Base-by-base conservation (phyloP, 345 rosid species). In the Iberis pinnata region DNA sequence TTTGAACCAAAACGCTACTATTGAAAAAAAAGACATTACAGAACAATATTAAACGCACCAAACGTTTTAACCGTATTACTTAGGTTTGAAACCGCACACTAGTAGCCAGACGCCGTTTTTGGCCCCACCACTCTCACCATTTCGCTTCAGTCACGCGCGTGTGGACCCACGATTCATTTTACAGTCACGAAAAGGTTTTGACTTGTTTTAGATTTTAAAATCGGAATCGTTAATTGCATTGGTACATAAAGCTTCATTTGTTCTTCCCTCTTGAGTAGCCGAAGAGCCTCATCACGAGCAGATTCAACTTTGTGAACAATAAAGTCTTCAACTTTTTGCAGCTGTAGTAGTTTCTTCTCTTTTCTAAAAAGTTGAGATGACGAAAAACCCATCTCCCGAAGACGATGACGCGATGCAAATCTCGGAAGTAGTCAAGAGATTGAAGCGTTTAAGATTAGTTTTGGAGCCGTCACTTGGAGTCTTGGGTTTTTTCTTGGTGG, bases 381-480 rank as follows among this genome's bases (percentile, higher is more conserved):
- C 76, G 18, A 76, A 74, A 68, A 67, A 27, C 36, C 66, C 69
- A 48, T 53, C 75, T 67, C 74, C 36, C 35, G 72, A 69, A 56
- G 75, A 73, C 50, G 64, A 71, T 52, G 81, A 64, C 68, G 63
- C 69, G n/a, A 58, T 69, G 69, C 73, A 71, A 19, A 43, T 60
- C 29, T 59, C 41, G 12, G 81, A 77, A 25, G 59, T 69, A 43
- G 67, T 53, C 18, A 77, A 76, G 77, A 76, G 78, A 74, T 60
- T 89, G 69, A 84, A 80, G 74, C 82, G 90, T 16, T 66, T 76
- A n/a, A 70, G 75, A 62, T 74, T 76, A 38, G 70, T 70, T 0
- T 39, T 80, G 37, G 96, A 87, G 68, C 90, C 88, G 2, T 89
- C 84, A 36, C 36, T 80, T 6, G 80, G 90, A 14, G 63, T 80